Base-by-base conservation (phyloP, 768 basidiomycete species). In the Tricholoma saponaceum region DNA sequence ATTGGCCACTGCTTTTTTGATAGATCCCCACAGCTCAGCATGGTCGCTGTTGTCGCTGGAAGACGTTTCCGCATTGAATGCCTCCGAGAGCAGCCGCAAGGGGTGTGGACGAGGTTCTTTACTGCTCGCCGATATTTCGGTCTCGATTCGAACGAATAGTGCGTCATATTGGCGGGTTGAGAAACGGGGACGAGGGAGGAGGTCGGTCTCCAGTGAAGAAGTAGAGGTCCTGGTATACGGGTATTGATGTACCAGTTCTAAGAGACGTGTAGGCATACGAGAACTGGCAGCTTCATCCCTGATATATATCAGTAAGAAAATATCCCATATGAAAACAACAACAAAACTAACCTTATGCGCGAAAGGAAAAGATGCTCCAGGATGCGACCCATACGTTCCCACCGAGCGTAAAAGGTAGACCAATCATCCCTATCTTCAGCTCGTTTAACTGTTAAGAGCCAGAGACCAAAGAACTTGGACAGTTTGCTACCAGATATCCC, bases 401-500 rank as follows among this genome's bases (percentile, higher is more conserved):
- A 92, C 28, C 86, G 78, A 4, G 75, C 73, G 66, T 92, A 92
- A 66, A 92, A 90, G 8, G 76, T 67, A 12, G 68, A 56, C 85
- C 84, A 90, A 54, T 84, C 81, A 51, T 88, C 85, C 1, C 72
- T 76, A 9, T 73, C 71, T 43, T 79, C 76, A 3, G 76, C 72
- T 25, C 80, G 74, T 37, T 76, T 74, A 1, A 79, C 67, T 3
- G 80, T 72, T 13, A 92, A 71, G 20, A 92, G 70, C 90, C 90
- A 92, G 50, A 90, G 67, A 12, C 90, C 90, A 47, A 89, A 74
- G 57, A 86, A 76, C 68, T 85, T 90, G 28, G 85, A 82, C 7
- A 92, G 76, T 65, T 87, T 92, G 74, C 87, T 90, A 25, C 88
- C 90, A 5, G 88, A 89, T 1, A 84, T 84, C 51, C 89, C 80